phyloP scores from a whole-genome alignment of 2,329 filamentous ascomycete genomes.

The Ceratocystis ficicola region DNA sequence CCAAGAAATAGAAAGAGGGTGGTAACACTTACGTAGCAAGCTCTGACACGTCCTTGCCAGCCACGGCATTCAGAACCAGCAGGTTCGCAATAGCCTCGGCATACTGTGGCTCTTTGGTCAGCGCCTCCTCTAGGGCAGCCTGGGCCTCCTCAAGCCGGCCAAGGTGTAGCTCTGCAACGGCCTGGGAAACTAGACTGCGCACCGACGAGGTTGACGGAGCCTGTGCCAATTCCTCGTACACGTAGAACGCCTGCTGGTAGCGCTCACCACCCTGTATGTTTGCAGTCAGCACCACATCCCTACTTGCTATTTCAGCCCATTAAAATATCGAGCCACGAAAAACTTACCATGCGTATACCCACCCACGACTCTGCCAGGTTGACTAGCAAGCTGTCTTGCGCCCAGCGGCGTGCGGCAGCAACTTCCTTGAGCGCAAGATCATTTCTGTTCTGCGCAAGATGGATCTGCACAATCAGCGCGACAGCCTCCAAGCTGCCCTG shows the following conservation, averaged over 20 bases:
- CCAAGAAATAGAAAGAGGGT: not conserved
- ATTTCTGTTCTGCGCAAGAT: conserved; percentile 79
- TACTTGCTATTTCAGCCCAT: not conserved
- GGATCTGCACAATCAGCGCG: conserved; percentile 80
- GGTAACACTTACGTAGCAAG: conserved; percentile 43
- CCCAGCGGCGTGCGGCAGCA: conserved; percentile 74
- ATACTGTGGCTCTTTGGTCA: conserved; percentile 59
- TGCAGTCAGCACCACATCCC: too few species aligned
- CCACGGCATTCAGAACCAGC: conserved; percentile 64
- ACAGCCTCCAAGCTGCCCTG: conserved; percentile 73
- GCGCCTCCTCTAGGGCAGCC: conserved; percentile 66
- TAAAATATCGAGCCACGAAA: not conserved
- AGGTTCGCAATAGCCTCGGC: conserved; percentile 70
- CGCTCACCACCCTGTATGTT: conserved; percentile 67
- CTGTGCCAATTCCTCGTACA: conserved; percentile 90
- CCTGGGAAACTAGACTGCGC: conserved; percentile 70
- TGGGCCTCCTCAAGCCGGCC: conserved; percentile 82
- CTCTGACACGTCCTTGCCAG: conserved; percentile 58
- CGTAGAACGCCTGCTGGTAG: conserved; percentile 95
- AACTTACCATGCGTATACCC: conserved; percentile 65
- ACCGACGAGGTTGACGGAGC: conserved; percentile 67
- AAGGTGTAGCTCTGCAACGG: conserved; percentile 81
- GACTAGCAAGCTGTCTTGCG: conserved; percentile 84
- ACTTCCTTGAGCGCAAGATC: conserved; percentile 89
- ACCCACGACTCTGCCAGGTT: conserved; percentile 96